Evolutionary conservation across 495 filamentous ascomycete genomes (phyloP).

Genomic region (Tuber borchii): DNA sequence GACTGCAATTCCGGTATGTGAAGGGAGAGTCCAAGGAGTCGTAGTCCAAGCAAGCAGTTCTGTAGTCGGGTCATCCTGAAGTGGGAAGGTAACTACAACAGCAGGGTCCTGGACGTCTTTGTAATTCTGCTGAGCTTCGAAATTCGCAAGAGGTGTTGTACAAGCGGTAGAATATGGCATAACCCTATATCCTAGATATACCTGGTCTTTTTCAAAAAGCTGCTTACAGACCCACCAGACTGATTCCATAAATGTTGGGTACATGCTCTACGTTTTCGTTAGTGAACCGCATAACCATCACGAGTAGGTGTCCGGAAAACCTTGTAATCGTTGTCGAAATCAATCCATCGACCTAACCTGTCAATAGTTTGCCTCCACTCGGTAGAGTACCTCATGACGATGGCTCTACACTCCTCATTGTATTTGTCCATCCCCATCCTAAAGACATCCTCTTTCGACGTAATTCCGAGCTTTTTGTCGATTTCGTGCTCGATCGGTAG

Average conservation of each 20-base stretch:
- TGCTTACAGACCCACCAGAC: constrained; percentile 97
- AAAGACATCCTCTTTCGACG: constrained; percentile 79
- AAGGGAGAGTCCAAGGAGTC: constrained; percentile 92
- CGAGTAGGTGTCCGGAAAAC: constrained; percentile 43
- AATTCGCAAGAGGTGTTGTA: constrained; percentile 85
- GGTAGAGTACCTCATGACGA: constrained; percentile 84
- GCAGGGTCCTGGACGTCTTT: constrained; percentile 89
- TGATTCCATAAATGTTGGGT: constrained; percentile 89
- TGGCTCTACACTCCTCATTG: constrained; percentile 85
- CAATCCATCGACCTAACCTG: constrained; percentile 89
- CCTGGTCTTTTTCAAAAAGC: constrained; percentile 77
- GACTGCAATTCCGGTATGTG: constrained; percentile 70
- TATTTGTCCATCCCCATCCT: constrained; percentile 83
- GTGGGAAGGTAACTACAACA: constrained; percentile 81
- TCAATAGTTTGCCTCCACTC: constrained; percentile 92
- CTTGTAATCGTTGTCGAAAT: constrained; percentile 98
- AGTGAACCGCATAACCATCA: constrained; percentile 3
- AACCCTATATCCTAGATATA: constrained; percentile 82
- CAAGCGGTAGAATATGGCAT: constrained; percentile 94
- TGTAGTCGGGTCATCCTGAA: constrained; percentile 67
- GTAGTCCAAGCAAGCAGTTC: constrained; percentile 85
- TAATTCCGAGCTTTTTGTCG: constrained; percentile 91
- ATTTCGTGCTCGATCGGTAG: constrained; percentile 96
- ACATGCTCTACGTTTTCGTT: constrained; percentile 64
- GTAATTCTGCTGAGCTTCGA: constrained; percentile 91